These are phyloP conservation scores for Rugonectria rugulosa DNA, from an alignment of 2,329 filamentous ascomycete genomes.

Conservation along the genomic window DNA sequence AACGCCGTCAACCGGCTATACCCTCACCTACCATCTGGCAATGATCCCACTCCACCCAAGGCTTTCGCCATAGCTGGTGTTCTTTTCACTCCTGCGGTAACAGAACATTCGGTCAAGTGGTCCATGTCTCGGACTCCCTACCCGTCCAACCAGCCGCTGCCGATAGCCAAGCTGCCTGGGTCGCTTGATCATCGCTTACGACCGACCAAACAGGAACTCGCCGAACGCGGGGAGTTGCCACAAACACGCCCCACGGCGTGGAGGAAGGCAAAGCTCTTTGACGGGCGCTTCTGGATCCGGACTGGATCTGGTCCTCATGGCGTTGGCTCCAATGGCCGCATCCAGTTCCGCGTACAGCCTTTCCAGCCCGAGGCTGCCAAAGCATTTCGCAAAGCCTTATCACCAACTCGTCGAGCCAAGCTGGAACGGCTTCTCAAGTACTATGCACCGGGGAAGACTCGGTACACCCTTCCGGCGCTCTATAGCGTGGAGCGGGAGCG, in stretches of 20 bases:
- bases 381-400: conserved; percentile 56
- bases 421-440: conserved; percentile 55
- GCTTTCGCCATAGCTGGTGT: conserved; percentile 52
- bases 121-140: conserved; percentile 57
- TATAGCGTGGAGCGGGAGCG: conserved; percentile 52
- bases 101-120: conserved; percentile 45
- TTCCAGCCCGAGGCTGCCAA: conserved; percentile 54
- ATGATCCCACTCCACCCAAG: conserved; percentile 38
- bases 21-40: conserved; percentile 48
- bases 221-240: conserved; percentile 11
- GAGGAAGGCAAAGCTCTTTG: conserved; percentile 54
- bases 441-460: conserved; percentile 62
- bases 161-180: conserved; percentile 35
- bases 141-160: conserved; percentile 46
- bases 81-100: conserved; percentile 45
- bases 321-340: conserved; percentile 53
- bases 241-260: conserved; percentile 42
- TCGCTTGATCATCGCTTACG: conserved; percentile 29
- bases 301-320: too few species aligned
- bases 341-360: conserved; percentile 54
- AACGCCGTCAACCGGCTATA: conserved; percentile 57
- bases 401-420: conserved; percentile 37
- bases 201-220: conserved; percentile 11
- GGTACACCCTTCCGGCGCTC: conserved; percentile 63
- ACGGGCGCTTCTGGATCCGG: conserved; percentile 69